Evolutionary conservation across 2,329 filamentous ascomycete species (phyloP).

Genomic region (Colletotrichum cuscutae): DNA sequence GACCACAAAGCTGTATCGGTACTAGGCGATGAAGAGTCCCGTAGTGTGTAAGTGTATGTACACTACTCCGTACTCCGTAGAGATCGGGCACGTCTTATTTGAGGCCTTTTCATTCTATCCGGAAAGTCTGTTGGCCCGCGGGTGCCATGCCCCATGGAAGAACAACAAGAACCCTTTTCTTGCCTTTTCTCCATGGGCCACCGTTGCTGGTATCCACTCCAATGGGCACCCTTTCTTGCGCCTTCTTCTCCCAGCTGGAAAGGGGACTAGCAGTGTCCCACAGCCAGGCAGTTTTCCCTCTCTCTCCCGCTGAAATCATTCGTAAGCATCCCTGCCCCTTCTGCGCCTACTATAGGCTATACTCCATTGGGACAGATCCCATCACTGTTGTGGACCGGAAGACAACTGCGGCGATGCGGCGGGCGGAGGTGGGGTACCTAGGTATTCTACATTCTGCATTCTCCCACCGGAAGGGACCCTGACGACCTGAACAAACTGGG

Average conservation of each 20-base stretch:
- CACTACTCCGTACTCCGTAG: not conserved
- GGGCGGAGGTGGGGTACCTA: not conserved
- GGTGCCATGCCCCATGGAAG: not conserved
- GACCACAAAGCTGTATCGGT: not conserved
- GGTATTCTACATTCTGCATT: not conserved
- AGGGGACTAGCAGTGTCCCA: no score
- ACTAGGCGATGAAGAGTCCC: not conserved
- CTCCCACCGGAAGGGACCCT: conserved; percentile 12
- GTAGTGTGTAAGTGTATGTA: not conserved
- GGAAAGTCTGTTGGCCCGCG: not conserved
- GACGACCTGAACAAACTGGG: not conserved
- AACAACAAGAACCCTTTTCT: not conserved
- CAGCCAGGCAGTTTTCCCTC: no score
- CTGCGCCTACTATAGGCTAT: not conserved
- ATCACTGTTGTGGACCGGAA: not conserved
- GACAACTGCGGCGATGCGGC: not conserved
- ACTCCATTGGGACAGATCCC: not conserved
- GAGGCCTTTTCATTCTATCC: no score
- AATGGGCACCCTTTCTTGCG: conserved; percentile 13
- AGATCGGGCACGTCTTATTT: not conserved
- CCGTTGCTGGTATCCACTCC: not conserved
- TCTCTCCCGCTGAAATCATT: conserved; percentile 1
- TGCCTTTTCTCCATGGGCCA: not conserved
- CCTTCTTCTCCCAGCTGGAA: conserved; percentile 26
- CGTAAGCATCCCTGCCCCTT: not conserved